Percentiles rank a stretch among this genome's conserved stretches.
Conservation (phyloP, 2,329 filamentous ascomycete genomes). For the Esteya vermicola region DNA sequence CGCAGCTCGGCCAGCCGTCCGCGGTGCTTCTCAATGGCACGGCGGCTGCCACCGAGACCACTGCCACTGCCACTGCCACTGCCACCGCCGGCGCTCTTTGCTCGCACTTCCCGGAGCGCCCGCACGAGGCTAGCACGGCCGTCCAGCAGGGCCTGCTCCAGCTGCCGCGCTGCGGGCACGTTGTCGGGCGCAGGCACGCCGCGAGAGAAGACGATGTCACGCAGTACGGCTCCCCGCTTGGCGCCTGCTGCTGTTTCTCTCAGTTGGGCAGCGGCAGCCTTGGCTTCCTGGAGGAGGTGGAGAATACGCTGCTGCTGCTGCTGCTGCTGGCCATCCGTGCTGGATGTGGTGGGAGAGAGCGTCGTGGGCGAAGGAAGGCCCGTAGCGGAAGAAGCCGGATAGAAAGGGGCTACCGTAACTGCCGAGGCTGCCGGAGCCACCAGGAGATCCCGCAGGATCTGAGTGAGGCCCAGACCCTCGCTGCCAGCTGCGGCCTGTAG, state of each 20-base stretch:
- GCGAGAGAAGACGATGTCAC: constrained; percentile 8
- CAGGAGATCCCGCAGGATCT: background rate
- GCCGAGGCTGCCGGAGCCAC: too few species aligned
- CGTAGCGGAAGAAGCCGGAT: too few species aligned
- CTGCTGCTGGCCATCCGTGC: background rate
- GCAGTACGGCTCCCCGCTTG: constrained; percentile 9
- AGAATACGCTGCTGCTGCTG: background rate
- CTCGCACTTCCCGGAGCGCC: constrained; percentile 5
- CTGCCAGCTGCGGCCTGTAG: too few species aligned
- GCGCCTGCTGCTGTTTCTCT: constrained; percentile 3
- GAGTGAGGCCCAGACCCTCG: too few species aligned
- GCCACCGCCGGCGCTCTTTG: constrained; percentile 4
- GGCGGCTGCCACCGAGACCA: constrained; percentile 6
- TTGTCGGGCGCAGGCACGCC: background rate
- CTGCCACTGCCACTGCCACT: background rate
- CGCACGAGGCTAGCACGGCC: constrained; percentile 6
- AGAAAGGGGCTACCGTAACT: too few species aligned
- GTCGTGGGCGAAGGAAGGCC: too few species aligned
- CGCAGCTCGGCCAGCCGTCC: constrained; percentile 35
- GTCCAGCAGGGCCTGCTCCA: constrained; percentile 5
- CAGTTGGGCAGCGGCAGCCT: constrained; percentile 5
- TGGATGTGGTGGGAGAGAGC: too few species aligned
- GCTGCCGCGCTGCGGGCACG: constrained; percentile 1
- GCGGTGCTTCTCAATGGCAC: constrained; percentile 14
- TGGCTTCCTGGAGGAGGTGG: background rate